Conservation (phyloP, 192 early-diverging fungal genomes). For the Allomyces macrogynus region DNA sequence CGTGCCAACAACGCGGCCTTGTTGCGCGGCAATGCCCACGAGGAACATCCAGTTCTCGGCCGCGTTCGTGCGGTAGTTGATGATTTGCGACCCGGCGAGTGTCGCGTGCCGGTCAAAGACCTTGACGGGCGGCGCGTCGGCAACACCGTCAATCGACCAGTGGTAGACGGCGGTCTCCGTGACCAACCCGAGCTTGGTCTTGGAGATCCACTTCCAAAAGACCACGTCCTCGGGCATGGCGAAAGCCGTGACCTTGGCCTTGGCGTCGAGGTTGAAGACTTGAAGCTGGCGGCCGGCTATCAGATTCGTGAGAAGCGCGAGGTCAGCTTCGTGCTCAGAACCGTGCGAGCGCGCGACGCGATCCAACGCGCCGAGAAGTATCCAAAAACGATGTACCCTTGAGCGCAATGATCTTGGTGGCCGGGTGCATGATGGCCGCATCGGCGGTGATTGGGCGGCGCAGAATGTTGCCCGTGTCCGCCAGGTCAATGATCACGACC, state of each 20-base stretch:
- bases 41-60: constrained; percentile 90
- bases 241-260: constrained; percentile 86
- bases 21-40: constrained; percentile 77
- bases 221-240: constrained; percentile 78
- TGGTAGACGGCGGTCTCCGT: constrained; percentile 79
- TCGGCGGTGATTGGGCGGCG: constrained; percentile 91
- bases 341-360: not conserved
- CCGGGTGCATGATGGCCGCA: constrained; percentile 95
- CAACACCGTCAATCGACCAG: constrained; percentile 81
- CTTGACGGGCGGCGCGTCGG: constrained; percentile 55
- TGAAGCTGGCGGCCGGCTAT: constrained; percentile 66
- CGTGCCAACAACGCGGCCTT: constrained; percentile 75
- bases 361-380: not conserved
- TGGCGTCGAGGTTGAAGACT: constrained; percentile 92
- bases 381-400: constrained; percentile 41
- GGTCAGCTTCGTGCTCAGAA: not conserved
- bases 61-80: constrained; percentile 79
- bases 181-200: constrained; percentile 67
- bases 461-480: constrained; percentile 56
- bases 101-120: constrained; percentile 81
- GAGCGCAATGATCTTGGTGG: constrained; percentile 78
- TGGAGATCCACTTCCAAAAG: constrained; percentile 90
- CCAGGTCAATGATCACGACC: constrained; percentile 82
- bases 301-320: constrained; percentile 1
- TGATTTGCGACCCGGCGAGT: constrained; percentile 75